Evolutionary conservation across 257 asterid species (phyloP).

Genomic region (Capsicum rhomboideum): DNA sequence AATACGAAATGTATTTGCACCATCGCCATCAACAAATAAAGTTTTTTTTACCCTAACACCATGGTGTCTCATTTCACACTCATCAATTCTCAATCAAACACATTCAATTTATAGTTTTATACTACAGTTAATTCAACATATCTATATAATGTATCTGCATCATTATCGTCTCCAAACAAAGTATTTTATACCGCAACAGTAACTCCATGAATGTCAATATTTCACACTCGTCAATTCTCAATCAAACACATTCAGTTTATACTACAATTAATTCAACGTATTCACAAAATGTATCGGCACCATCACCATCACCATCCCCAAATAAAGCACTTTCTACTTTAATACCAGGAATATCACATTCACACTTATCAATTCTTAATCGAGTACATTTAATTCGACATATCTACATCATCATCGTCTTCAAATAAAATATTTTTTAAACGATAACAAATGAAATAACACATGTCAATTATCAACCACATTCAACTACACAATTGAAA

Average conservation of each 20-base stretch:
- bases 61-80: not conserved
- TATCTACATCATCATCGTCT: not conserved
- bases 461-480: too few relatives aligned
- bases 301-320: not conserved
- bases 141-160: not conserved
- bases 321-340: too few relatives aligned
- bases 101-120: not conserved
- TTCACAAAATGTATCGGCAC: not conserved
- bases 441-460: too few relatives aligned
- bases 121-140: not conserved
- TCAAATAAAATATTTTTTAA: too few relatives aligned
- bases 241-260: not conserved
- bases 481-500: not conserved
- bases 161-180: not conserved
- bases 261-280: not conserved
- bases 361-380: not conserved
- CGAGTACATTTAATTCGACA: too few relatives aligned
- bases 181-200: not conserved
- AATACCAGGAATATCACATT: not conserved
- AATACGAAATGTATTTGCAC: not conserved
- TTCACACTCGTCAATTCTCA: not conserved
- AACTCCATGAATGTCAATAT: not conserved
- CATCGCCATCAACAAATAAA: not conserved
- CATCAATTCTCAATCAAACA: not conserved
- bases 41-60: accelerated